Conservation (phyloP, 2,329 filamentous ascomycete genomes). For the Anthostomella pinea region DNA sequence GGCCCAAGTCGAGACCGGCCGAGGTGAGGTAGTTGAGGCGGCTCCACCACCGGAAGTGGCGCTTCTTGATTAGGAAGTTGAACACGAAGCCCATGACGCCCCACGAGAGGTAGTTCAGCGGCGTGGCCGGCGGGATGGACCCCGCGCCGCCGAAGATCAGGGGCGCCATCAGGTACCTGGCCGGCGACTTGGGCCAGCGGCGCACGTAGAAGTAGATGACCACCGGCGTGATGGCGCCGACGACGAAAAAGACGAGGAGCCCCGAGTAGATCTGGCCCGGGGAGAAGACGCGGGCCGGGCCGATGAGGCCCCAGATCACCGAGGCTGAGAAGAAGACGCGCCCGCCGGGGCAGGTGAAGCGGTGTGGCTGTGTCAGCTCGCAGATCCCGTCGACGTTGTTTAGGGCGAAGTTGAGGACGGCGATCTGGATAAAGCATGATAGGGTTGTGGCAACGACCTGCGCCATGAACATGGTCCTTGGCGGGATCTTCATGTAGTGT, state of each 20-base stretch:
- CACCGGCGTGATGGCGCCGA: slow-evolving; percentile 54
- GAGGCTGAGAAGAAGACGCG: slow-evolving; percentile 65
- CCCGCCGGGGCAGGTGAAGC: slow-evolving; percentile 63
- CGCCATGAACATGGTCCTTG: slow-evolving; percentile 61
- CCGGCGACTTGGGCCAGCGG: slow-evolving; percentile 49
- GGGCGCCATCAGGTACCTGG: slow-evolving; percentile 57
- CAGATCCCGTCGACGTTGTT: slow-evolving; percentile 63
- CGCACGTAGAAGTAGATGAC: slow-evolving; percentile 48
- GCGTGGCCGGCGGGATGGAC: slow-evolving; percentile 63
- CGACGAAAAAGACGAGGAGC: slow-evolving; percentile 57
- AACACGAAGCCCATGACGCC: slow-evolving; percentile 68
- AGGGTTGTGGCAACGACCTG: slow-evolving; percentile 65
- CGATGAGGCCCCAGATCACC: slow-evolving; percentile 66
- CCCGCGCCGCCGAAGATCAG: slow-evolving; percentile 61
- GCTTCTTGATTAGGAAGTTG: slow-evolving; percentile 64
- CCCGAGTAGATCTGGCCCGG: slow-evolving; percentile 59
- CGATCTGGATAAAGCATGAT: slow-evolving; percentile 64
- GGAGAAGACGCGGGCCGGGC: slow-evolving; percentile 62
- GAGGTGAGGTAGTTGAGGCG: slow-evolving; percentile 71
- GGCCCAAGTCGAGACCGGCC: slow-evolving; percentile 65
- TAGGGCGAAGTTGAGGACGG: slow-evolving; percentile 61
- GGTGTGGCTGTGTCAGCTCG: slow-evolving; percentile 50
- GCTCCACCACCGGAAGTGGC: slow-evolving; percentile 68
- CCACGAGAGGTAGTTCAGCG: slow-evolving; percentile 74
- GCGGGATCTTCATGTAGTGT: slow-evolving; percentile 70